A percentile compares a stretch with the other conserved stretches of the same genome.
Conservation (phyloP, 345 rosid species). For the Durio zibethinus region DNA sequence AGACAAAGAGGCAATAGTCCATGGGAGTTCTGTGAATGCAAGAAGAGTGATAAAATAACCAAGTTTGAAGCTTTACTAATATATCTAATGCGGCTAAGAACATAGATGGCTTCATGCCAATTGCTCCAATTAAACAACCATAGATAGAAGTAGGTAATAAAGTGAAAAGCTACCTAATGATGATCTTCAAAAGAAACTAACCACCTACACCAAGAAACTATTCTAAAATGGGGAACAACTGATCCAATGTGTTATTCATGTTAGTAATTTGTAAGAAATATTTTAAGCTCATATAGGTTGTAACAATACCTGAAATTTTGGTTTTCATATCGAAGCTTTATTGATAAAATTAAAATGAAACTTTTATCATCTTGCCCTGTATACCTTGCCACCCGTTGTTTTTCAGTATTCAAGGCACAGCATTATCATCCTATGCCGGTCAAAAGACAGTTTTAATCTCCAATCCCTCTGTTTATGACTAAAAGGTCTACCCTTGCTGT, state of each 20-base stretch:
- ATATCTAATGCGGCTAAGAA: neutral
- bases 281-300: neutral
- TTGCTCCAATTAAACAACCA: neutral
- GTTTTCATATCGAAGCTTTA: neutral
- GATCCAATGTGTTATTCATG: neutral
- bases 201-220: neutral
- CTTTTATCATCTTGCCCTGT: neutral
- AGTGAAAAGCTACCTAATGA: neutral
- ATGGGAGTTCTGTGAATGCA: too few relatives aligned
- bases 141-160: neutral
- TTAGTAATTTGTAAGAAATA: neutral
- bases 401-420: conserved; percentile 55
- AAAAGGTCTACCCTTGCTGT: conserved; percentile 71
- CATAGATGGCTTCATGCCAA: neutral
- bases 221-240: neutral
- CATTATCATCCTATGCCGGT: conserved; percentile 48
- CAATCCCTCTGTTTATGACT: conserved; percentile 75
- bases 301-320: neutral
- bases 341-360: too few relatives aligned
- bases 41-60: neutral
- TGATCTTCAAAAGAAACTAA: neutral
- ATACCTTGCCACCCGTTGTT: neutral
- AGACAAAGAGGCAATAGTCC: too few relatives aligned
- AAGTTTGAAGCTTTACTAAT: neutral
- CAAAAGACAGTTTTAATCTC: conserved; percentile 58